Conservation (phyloP, 2,329 filamentous ascomycete species). For the Amauroascus niger region DNA sequence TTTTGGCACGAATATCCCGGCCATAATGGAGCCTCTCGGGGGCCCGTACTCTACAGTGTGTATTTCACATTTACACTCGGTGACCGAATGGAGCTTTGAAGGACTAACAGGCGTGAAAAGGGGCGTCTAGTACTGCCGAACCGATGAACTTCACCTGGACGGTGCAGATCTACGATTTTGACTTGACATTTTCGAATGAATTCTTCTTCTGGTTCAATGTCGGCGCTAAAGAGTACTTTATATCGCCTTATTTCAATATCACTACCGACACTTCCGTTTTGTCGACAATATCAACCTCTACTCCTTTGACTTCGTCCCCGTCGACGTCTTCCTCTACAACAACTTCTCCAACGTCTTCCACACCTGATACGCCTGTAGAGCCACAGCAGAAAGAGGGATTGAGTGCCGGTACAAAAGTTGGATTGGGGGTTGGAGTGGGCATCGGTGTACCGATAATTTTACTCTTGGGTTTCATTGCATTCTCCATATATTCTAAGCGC, state of each 20-base stretch:
- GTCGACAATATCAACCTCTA: background rate
- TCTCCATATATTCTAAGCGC: background rate
- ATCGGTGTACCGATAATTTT: conserved; percentile 1
- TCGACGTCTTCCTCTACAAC: too few relatives aligned
- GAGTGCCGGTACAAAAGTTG: background rate
- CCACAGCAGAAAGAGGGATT: background rate
- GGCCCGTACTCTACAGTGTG: background rate
- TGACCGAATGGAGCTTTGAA: background rate
- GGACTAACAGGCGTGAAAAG: background rate
- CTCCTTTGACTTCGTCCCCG: too few relatives aligned
- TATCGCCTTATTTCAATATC: conserved; percentile 11
- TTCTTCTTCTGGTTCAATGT: conserved; percentile 13
- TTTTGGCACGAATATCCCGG: background rate
- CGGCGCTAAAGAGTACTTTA: background rate
- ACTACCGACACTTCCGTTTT: background rate
- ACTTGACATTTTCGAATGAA: conserved; percentile 6
- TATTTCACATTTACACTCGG: background rate
- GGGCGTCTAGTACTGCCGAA: background rate
- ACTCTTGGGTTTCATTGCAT: background rate
- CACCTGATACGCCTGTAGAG: background rate
- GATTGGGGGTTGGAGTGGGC: background rate
- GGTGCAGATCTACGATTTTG: conserved; percentile 8
- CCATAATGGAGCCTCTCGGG: background rate
- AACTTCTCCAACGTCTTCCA: background rate
- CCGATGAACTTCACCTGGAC: conserved; percentile 11